phyloP scores from a whole-genome alignment of 2,329 filamentous ascomycete species.

The Diatrype stigma region DNA sequence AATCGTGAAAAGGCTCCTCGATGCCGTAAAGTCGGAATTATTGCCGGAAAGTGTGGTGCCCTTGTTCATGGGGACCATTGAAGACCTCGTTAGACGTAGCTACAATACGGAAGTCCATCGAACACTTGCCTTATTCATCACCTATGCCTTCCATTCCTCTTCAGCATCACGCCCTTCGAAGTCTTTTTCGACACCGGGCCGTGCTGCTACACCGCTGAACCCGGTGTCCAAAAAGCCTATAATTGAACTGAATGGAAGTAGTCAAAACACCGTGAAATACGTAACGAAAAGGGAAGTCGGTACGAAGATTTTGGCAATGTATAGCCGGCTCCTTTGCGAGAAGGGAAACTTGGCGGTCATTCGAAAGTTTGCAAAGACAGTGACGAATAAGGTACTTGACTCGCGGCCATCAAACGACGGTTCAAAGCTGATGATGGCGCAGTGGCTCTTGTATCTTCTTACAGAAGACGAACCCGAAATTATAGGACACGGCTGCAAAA shows the following conservation, averaged over 20 bases:
- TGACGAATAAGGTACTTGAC: constrained; percentile 79
- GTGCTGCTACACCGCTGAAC: constrained; percentile 38
- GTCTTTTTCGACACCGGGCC: constrained; percentile 33
- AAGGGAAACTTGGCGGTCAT: constrained; percentile 65
- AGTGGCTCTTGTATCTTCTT: constrained; percentile 90
- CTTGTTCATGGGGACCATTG: constrained; percentile 75
- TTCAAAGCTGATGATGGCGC: constrained; percentile 28
- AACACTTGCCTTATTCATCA: constrained; percentile 85
- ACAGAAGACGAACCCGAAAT: constrained; percentile 82
- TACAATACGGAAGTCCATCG: constrained; percentile 81
- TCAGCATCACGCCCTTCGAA: constrained; percentile 49
- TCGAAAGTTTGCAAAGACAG: constrained; percentile 85
- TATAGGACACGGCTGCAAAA: constrained; percentile 74
- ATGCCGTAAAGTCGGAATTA: constrained; percentile 82
- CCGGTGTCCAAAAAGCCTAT: constrained; percentile 30
- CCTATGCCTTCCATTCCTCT: constrained; percentile 74
- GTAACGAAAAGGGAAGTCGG: constrained; percentile 69
- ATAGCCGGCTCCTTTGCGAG: constrained; percentile 73
- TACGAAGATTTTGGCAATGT: constrained; percentile 70
- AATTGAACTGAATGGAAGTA: constrained; percentile 28
- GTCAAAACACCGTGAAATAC: constrained; percentile 31
- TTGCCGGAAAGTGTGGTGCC: constrained; percentile 68
- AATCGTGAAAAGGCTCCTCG: constrained; percentile 83
- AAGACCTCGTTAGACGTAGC: constrained; percentile 73
- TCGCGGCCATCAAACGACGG: constrained; percentile 15